Evolutionary conservation across 495 filamentous ascomycete species (phyloP).

Genomic region (Aspergillus kassunensis): DNA sequence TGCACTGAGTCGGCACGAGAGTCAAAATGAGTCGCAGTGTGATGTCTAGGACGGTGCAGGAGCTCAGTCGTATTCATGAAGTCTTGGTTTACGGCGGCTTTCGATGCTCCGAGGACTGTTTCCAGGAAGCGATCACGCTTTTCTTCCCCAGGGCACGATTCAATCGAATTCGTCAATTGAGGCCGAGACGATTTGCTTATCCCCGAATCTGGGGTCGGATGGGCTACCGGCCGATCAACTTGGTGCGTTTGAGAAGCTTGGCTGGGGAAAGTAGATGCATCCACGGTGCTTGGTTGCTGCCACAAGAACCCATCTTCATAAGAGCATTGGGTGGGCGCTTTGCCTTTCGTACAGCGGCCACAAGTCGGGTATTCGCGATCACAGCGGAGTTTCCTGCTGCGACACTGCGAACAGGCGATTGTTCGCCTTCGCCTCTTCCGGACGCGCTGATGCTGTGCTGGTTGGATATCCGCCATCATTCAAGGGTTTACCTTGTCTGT

Average conservation of each 20-base stretch:
- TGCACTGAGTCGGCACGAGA: conserved; percentile 5
- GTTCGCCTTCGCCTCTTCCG: conserved; percentile 42
- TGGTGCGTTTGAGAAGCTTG: conserved; percentile 23
- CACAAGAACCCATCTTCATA: conserved; percentile 48
- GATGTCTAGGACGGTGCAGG: conserved; percentile 29
- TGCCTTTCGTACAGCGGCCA: conserved; percentile 57
- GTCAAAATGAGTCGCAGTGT: conserved; percentile 4
- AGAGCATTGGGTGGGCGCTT: conserved; percentile 36
- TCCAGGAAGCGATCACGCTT: conserved; percentile 38
- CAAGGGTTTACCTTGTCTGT: not conserved
- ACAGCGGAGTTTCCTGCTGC: conserved; percentile 66
- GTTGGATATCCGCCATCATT: conserved; percentile 6
- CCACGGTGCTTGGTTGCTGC: conserved; percentile 42
- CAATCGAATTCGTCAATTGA: conserved; percentile 17
- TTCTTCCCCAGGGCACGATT: conserved; percentile 19
- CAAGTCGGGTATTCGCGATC: conserved; percentile 62
- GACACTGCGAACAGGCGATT: conserved; percentile 50
- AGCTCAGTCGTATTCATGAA: conserved; percentile 31
- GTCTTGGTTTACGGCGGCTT: conserved; percentile 38
- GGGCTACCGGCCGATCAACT: conserved; percentile 22
- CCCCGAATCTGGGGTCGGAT: conserved; percentile 36
- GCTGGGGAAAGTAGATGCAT: conserved; percentile 25
- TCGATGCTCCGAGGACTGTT: conserved; percentile 43
- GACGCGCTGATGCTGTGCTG: conserved; percentile 18
- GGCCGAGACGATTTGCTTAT: conserved; percentile 31